Evolutionary conservation across 1,139 yeast species (phyloP), one percentile per base, ranked within the genome.

Genomic region (Geotrichum australiense): DNA sequence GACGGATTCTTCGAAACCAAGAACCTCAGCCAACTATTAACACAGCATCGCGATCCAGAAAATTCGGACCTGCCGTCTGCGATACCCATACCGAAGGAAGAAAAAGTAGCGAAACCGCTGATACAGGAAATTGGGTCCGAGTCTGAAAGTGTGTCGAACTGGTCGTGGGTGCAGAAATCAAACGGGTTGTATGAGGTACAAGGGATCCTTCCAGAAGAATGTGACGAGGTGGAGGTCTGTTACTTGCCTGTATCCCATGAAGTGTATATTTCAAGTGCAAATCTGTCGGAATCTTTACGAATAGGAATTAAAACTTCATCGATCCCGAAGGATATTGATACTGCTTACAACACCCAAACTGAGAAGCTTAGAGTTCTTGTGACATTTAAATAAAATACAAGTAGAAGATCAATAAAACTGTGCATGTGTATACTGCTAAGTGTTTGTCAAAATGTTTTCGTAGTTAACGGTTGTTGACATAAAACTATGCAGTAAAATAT

Each of bases 21-120:
- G 6, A 34, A 31, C 25, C 29, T 40, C n/a, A 25, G 18, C 6
- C 29, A 32, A 10, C 21, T 40, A 3, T 18, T 35, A 11, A 21
- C 31, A 8, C 19, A 30, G 36, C 23, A 30, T 36, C 10, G 47
- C 25, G 46, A 49, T 30, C 29, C 41, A 24, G 24, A 39, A n/a
- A 25, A 24, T 16, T 40, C 43, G 35, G 12, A 10, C 4, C 11
- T 14, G 30, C 36, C 20, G 14, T 22, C 14, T 10, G 29, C 16
- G 23, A 18, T 25, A 23, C 18, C 31, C n/a, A 31, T 28, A 8
- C 14, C 7, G 31, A 10, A 37, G 18, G 34, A 18, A 5, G 5
- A n/a, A 24, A 31, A 11, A 2, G 19, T 39, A 2, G 28, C 34
- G 16, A 35, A 35, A 22, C 24, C 22, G 3, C 20, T 41, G 15